These are phyloP conservation scores for Pseudopyrenochaeta lycopersici DNA, from an alignment of 2,329 filamentous ascomycete genomes.

Conservation along the genomic window DNA sequence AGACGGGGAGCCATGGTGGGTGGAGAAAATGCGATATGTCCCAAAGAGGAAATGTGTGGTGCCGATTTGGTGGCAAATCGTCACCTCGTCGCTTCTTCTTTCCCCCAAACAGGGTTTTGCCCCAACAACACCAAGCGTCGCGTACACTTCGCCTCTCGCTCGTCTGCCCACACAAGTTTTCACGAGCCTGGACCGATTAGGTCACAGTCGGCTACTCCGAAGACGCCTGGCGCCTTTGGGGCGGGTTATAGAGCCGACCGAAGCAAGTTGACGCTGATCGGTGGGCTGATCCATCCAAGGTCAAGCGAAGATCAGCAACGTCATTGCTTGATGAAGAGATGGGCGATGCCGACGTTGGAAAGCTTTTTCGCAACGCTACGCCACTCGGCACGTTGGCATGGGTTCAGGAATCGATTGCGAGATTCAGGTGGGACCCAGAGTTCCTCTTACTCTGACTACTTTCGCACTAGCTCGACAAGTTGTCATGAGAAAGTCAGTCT, in stretches of 20 bases:
- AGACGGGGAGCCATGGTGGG: slow-evolving; percentile 7
- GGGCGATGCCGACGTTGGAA: slow-evolving; percentile 10
- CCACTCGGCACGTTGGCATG: slow-evolving; percentile 17
- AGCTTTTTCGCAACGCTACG: slow-evolving; percentile 14
- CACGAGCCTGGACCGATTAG: slow-evolving; percentile 9
- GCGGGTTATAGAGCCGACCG: slow-evolving; percentile 6
- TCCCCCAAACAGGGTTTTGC: slow-evolving; percentile 1
- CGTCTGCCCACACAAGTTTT: slow-evolving; percentile 2
- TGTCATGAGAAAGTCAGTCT: not conserved
- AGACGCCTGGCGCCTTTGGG: slow-evolving; percentile 1
- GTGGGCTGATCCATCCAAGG: slow-evolving; percentile 29
- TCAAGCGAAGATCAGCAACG: slow-evolving; percentile 33
- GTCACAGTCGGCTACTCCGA: slow-evolving; percentile 25
- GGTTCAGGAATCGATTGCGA: slow-evolving; percentile 32
- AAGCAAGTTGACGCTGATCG: slow-evolving; percentile 29
- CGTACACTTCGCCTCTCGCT: slow-evolving; percentile 21
- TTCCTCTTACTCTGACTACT: not conserved
- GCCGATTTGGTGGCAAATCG: slow-evolving; percentile 27
- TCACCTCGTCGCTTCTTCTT: slow-evolving; percentile 9
- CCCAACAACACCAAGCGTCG: slow-evolving; percentile 5
- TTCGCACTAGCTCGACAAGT: slow-evolving; percentile 12
- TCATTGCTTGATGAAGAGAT: slow-evolving; percentile 8
- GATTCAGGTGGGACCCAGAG: slow-evolving; percentile 33
- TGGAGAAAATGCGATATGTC: slow-evolving; percentile 10
- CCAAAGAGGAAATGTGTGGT: slow-evolving; percentile 16